A percentile compares a stretch with the other conserved stretches of the same genome.
Evolutionary conservation across 2,329 filamentous ascomycete genomes (phyloP).

Genomic region (Metarhizium brunneum): DNA sequence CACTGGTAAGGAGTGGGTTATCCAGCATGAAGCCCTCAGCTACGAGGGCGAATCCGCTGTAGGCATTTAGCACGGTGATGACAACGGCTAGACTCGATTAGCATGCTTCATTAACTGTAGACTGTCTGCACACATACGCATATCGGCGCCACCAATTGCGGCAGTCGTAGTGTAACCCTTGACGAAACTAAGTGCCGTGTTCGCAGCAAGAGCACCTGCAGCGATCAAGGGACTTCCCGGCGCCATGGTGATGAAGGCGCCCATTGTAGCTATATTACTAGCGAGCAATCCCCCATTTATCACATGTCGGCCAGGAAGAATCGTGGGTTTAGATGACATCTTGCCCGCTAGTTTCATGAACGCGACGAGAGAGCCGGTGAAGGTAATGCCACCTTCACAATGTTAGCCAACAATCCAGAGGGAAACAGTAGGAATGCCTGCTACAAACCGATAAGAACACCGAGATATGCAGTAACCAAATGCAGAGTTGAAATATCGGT

Average conservation of each 20-base stretch:
- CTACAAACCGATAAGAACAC: constrained; percentile 62
- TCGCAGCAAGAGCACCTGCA: constrained; percentile 67
- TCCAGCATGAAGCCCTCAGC: constrained; percentile 89
- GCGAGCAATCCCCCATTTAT: constrained; percentile 68
- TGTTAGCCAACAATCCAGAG: background rate
- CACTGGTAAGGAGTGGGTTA: constrained; percentile 74
- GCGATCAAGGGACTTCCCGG: constrained; percentile 72
- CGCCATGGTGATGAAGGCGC: constrained; percentile 71
- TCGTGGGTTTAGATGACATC: constrained; percentile 69
- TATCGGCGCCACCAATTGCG: constrained; percentile 86
- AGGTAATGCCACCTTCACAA: constrained; percentile 61
- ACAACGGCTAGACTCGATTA: constrained; percentile 50
- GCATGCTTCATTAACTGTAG: background rate
- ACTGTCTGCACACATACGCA: constrained; percentile 43
- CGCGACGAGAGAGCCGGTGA: constrained; percentile 83
- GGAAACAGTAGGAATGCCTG: background rate
- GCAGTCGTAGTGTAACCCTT: constrained; percentile 85
- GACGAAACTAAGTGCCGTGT: constrained; percentile 67
- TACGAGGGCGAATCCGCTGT: constrained; percentile 82
- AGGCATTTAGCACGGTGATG: constrained; percentile 83
- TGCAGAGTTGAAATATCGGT: constrained; percentile 66
- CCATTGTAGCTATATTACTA: constrained; percentile 74
- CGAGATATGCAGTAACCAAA: constrained; percentile 77
- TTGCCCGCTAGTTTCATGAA: constrained; percentile 78
- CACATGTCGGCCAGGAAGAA: constrained; percentile 64